Percentiles rank a stretch among this genome's conserved stretches.
These are phyloP conservation scores for Neurospora pannonica DNA, from an alignment of 495 filamentous ascomycete species.

Conservation along the genomic window DNA sequence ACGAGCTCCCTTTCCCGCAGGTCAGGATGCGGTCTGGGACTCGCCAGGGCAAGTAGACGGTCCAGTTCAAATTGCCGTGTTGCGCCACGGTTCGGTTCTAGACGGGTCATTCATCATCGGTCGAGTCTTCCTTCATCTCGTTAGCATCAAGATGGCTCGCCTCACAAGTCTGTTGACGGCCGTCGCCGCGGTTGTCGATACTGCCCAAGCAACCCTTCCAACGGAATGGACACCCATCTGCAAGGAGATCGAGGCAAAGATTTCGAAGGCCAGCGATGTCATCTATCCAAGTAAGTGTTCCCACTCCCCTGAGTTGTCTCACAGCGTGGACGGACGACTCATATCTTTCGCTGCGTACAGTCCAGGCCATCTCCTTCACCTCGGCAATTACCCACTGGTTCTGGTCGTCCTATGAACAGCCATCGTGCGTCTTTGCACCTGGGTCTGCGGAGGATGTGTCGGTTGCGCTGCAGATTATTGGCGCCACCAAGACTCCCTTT, in stretches of 20 bases:
- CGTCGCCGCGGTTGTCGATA: neutral
- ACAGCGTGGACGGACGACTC: neutral
- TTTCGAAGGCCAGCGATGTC: conserved; percentile 2
- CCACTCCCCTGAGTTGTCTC: neutral
- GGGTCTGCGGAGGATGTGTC: conserved; percentile 13
- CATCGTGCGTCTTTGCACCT: conserved; percentile 12
- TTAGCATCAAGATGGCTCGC: neutral
- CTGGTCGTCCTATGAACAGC: conserved; percentile 8
- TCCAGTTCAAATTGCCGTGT: neutral
- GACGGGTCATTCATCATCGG: neutral
- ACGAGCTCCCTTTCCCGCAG: neutral
- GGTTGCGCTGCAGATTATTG: conserved; percentile 11
- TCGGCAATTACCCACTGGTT: conserved; percentile 13
- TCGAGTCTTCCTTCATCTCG: neutral
- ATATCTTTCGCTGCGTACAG: neutral
- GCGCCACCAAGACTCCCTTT: conserved; percentile 18
- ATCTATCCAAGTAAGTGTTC: conserved; percentile 1
- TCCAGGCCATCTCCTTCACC: neutral
- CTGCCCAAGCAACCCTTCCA: neutral
- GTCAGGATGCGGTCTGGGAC: neutral
- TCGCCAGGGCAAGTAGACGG: neutral
- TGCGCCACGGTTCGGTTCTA: neutral
- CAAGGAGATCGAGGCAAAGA: conserved; percentile 2
- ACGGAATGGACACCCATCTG: neutral
- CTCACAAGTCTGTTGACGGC: neutral